phyloP scores from a whole-genome alignment of 148 eudicot species.

The Fagopyrum esculentum region DNA sequence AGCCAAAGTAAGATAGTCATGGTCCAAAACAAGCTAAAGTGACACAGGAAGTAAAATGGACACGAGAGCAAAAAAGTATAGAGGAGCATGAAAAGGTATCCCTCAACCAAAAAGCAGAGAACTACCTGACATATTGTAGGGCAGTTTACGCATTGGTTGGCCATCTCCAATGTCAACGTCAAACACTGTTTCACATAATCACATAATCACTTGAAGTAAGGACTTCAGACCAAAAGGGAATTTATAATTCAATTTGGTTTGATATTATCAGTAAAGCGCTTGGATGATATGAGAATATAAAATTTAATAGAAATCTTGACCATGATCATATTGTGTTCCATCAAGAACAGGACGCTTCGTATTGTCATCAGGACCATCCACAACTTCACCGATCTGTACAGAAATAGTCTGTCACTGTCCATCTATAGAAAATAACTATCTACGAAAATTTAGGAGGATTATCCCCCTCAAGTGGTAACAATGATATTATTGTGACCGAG shows the following conservation, averaged over 20 bases:
- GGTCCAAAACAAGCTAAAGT: neutral
- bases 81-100: neutral
- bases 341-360: conserved; percentile 56
- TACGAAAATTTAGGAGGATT: too few relatives aligned
- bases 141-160: conserved; percentile 82
- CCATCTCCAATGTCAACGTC: conserved; percentile 99
- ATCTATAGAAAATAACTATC: neutral
- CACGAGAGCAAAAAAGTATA: neutral
- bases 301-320: conserved; percentile 30
- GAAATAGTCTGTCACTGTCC: neutral
- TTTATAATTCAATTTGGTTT: neutral
- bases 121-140: conserved; percentile 88
- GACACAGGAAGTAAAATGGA: neutral
- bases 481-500: too few relatives aligned
- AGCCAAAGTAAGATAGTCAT: neutral
- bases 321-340: conserved; percentile 80
- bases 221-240: conserved; percentile 7
- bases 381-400: conserved; percentile 85
- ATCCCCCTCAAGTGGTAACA: too few relatives aligned
- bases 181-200: conserved; percentile 43
- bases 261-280: neutral
- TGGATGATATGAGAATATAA: neutral
- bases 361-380: conserved; percentile 90
- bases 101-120: conserved; percentile 6
- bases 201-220: conserved; percentile 11